phyloP scores from a whole-genome alignment of 2,329 filamentous ascomycete genomes.

The Colletotrichum karsti region DNA sequence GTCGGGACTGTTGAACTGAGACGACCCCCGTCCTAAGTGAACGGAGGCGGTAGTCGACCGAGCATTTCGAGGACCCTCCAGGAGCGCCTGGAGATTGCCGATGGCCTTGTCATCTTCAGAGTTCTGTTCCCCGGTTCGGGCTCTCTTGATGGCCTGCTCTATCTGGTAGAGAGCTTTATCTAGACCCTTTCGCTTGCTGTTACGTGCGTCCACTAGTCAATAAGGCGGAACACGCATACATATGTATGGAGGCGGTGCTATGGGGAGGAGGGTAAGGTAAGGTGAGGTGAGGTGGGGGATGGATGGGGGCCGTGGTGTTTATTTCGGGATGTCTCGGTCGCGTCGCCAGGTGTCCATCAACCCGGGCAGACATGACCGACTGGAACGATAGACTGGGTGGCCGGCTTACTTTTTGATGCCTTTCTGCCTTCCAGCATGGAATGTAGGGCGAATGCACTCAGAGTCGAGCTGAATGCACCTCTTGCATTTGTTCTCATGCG shows the following conservation, averaged over 20 bases:
- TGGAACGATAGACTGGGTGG: not conserved
- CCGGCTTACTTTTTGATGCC: constrained; percentile 80
- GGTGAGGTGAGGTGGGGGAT: not conserved
- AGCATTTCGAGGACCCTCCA: constrained; percentile 37
- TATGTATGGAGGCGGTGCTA: not conserved
- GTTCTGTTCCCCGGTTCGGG: constrained; percentile 53
- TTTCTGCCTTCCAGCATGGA: constrained; percentile 77
- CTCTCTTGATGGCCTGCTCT: constrained; percentile 72
- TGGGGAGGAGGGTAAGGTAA: not conserved
- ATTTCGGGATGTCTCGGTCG: not conserved
- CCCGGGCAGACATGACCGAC: not conserved
- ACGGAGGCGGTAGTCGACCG: constrained; percentile 32
- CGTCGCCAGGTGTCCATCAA: not conserved
- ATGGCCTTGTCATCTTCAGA: constrained; percentile 56
- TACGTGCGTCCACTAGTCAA: constrained; percentile 6
- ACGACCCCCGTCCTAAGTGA: constrained; percentile 22
- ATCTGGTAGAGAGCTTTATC: constrained; percentile 80
- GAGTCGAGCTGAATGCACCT: constrained; percentile 65
- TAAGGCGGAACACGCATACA: constrained; percentile 26
- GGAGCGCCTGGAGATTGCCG: constrained; percentile 49
- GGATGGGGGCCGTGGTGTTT: not conserved
- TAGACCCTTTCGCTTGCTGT: constrained; percentile 76
- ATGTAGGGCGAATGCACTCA: constrained; percentile 76
- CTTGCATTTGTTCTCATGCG: constrained; percentile 63
- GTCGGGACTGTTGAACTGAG: constrained; percentile 30